These are phyloP conservation scores for Arabis alpina DNA, from an alignment of 345 rosid species.

Conservation along the genomic window DNA sequence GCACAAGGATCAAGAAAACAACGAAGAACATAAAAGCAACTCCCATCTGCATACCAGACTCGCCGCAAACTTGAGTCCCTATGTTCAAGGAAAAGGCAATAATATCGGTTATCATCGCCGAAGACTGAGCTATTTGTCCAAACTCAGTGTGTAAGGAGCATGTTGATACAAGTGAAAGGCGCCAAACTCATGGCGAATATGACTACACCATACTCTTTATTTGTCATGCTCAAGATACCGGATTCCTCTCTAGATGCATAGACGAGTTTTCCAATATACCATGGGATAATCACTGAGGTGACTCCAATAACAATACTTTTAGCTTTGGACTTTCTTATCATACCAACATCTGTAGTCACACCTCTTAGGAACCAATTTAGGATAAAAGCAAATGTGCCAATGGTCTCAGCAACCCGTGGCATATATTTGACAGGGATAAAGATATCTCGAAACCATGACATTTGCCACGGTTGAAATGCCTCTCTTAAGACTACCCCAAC, in stretches of 20 bases:
- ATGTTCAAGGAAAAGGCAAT: conserved; percentile 1
- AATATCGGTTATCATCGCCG: conserved; percentile 45
- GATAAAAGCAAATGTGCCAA: conserved; percentile 47
- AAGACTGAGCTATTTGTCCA: conserved; percentile 48
- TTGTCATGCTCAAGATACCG: conserved; percentile 4
- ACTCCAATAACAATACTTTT: conserved; percentile 37
- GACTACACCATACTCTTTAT: conserved; percentile 1
- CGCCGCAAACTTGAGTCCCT: not conserved
- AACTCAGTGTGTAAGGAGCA: conserved; percentile 57
- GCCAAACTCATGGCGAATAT: conserved; percentile 38
- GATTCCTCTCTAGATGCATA: conserved; percentile 29
- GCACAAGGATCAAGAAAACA: conserved; percentile 19
- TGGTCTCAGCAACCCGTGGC: conserved; percentile 36
- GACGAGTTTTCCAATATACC: conserved; percentile 24
- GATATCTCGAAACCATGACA: conserved; percentile 15
- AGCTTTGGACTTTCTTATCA: conserved; percentile 22
- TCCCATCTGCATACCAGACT: not conserved
- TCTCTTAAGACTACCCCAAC: conserved; percentile 32
- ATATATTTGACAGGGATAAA: conserved; percentile 19
- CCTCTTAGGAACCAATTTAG: conserved; percentile 54
- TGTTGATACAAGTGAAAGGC: conserved; percentile 48
- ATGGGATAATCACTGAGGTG: conserved; percentile 33
- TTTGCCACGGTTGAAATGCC: not conserved
- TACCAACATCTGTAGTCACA: conserved; percentile 49
- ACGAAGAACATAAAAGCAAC: not conserved